Percentiles rank a stretch among this genome's conserved stretches.
These are phyloP conservation scores for Podaxis mareebaensis DNA, from an alignment of 768 basidiomycete genomes.

Conservation along the genomic window DNA sequence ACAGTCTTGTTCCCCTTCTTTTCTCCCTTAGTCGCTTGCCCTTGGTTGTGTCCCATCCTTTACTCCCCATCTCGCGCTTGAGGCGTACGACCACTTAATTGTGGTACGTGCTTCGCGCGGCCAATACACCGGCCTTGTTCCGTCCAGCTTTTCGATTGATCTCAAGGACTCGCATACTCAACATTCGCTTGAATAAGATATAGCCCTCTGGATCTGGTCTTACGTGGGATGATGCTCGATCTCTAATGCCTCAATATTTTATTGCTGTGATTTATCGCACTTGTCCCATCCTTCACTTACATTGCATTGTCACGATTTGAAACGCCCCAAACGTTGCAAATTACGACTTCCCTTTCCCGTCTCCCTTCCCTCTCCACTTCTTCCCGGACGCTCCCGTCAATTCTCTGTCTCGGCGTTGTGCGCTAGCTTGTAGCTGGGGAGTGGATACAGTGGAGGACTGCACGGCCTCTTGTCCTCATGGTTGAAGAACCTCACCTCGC, in stretches of 20 bases:
- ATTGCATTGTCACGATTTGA: constrained; percentile 25
- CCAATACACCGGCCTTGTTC: constrained; percentile 73
- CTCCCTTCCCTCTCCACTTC: constrained; percentile 12
- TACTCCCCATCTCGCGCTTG: constrained; percentile 58
- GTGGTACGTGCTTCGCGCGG: constrained; percentile 79
- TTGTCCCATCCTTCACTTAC: constrained; percentile 30
- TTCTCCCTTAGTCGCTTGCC: constrained; percentile 40
- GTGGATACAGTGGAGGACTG: background rate
- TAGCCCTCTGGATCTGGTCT: constrained; percentile 20
- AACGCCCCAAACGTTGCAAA: constrained; percentile 29
- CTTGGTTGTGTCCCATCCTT: constrained; percentile 45
- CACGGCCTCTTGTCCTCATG: background rate
- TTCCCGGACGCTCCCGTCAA: constrained; percentile 13
- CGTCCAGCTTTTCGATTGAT: constrained; percentile 28
- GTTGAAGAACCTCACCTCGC: background rate
- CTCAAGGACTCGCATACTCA: constrained; percentile 28
- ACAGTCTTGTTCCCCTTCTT: constrained; percentile 58
- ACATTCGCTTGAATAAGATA: constrained; percentile 17
- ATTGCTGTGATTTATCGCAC: constrained; percentile 27
- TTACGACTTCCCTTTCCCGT: constrained; percentile 18
- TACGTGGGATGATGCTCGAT: constrained; percentile 30
- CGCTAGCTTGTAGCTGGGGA: constrained; percentile 4
- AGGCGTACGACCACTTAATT: constrained; percentile 80
- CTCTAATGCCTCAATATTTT: constrained; percentile 34
- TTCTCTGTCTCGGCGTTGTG: constrained; percentile 10